Evolutionary conservation across 441 rosid genomes (phyloP).

Genomic region (Adansonia grandidieri): DNA sequence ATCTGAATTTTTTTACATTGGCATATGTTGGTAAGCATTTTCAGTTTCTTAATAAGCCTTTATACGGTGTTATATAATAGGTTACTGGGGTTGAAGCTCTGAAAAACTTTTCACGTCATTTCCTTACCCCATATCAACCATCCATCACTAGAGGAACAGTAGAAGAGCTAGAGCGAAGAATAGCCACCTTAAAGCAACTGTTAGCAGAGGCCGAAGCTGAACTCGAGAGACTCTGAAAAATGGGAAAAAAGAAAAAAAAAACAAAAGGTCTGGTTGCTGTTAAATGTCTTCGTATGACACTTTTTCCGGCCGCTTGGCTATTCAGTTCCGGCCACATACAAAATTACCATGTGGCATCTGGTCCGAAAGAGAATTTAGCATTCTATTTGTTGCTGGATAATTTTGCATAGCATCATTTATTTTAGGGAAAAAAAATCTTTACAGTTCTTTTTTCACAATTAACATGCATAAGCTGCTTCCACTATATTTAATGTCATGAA

Average conservation of each 20-base stretch:
- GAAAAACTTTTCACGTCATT: slow-evolving; percentile 69
- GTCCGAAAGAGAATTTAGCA: neutral
- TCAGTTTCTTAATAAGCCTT: neutral
- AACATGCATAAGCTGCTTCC: neutral
- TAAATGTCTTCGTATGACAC: neutral
- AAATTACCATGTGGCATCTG: neutral
- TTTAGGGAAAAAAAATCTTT: neutral
- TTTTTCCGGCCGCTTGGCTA: neutral
- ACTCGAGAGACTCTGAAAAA: slow-evolving; percentile 64
- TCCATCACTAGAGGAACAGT: slow-evolving; percentile 40
- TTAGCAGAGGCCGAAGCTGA: slow-evolving; percentile 76
- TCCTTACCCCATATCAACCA: slow-evolving; percentile 67
- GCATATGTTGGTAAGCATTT: slow-evolving; percentile 1
- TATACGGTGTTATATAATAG: slow-evolving; percentile 34
- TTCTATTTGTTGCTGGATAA: slow-evolving; percentile 14
- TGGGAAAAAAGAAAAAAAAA: slow-evolving; percentile 42
- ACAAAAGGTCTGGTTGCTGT: slow-evolving; percentile 38
- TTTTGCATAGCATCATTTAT: slow-evolving; percentile 15
- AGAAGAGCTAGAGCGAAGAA: slow-evolving; percentile 64
- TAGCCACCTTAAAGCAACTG: slow-evolving; percentile 53
- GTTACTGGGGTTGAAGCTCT: slow-evolving; percentile 97
- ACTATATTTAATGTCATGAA: neutral
- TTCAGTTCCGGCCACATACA: neutral
- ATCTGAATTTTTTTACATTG: neutral
- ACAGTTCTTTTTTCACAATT: neutral